Conservation (phyloP, 495 filamentous ascomycete genomes). For the Penicillium silybi region DNA sequence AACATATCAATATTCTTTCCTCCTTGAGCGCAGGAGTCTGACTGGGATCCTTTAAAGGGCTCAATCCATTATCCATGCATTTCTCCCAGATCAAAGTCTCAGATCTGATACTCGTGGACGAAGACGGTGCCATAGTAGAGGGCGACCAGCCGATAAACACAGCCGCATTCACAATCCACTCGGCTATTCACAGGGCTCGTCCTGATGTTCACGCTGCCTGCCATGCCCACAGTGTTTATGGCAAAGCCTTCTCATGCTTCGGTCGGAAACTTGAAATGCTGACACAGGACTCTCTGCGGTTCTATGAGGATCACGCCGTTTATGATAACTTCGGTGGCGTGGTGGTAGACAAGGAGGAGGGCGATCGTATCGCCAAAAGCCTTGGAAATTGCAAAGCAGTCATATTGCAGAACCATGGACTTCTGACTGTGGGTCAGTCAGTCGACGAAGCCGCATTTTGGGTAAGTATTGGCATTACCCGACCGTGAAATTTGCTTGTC, state of each 20-base stretch:
- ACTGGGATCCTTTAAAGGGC: constrained; percentile 25
- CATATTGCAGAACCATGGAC: constrained; percentile 58
- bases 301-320: constrained; percentile 19
- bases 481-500: not conserved
- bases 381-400: constrained; percentile 48
- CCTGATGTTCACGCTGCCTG: constrained; percentile 36
- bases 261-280: constrained; percentile 36
- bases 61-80: constrained; percentile 46
- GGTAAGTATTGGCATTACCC: not conserved
- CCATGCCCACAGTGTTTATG: constrained; percentile 34
- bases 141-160: constrained; percentile 42
- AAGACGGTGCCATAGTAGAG: constrained; percentile 28
- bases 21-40: not conserved
- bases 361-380: constrained; percentile 46
- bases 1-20: too few species aligned
- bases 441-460: constrained; percentile 54
- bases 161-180: constrained; percentile 58
- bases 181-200: constrained; percentile 30
- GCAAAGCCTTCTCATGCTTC: constrained; percentile 28
- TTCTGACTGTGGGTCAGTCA: constrained; percentile 51
- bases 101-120: constrained; percentile 40
- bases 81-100: constrained; percentile 32
- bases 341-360: constrained; percentile 53
- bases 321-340: constrained; percentile 43
- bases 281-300: constrained; percentile 30